A percentile compares a stretch with the other conserved stretches of the same genome.
These are phyloP conservation scores for Aspergillus ochraceoroseus DNA, from an alignment of 2,329 filamentous ascomycete genomes.

Conservation along the genomic window DNA sequence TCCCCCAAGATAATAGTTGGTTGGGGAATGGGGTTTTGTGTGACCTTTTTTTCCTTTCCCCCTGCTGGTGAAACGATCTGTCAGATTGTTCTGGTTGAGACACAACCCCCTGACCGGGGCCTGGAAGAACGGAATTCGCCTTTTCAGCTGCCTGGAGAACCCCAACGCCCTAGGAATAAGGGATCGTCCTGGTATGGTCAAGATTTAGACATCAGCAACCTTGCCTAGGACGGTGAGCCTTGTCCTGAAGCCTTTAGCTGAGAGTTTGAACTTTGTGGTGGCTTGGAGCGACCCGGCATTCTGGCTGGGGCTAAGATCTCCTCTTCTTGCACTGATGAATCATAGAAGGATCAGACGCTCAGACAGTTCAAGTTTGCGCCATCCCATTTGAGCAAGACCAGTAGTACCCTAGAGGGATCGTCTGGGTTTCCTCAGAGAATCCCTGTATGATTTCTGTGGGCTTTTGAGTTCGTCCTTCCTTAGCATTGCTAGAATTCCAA, in stretches of 20 bases:
- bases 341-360: slow-evolving; percentile 16
- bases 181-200: no score
- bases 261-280: slow-evolving; percentile 11
- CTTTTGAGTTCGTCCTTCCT: slow-evolving; percentile 2
- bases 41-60: no score
- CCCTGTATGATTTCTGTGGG: slow-evolving; percentile 2
- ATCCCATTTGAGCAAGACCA: slow-evolving; percentile 3
- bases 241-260: slow-evolving; percentile 4
- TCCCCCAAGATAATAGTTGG: slow-evolving; percentile 3
- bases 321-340: slow-evolving; percentile 19
- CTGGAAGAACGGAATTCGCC: slow-evolving; percentile 13
- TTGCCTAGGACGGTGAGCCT: slow-evolving; percentile 11
- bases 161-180: no score
- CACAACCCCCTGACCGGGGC: slow-evolving; percentile 15
- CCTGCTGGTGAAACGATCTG: slow-evolving; percentile 21
- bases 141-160: no score
- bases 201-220: slow-evolving; percentile 14
- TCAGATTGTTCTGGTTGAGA: slow-evolving; percentile 11
- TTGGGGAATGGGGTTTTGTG: no score
- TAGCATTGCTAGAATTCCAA: slow-evolving; percentile 3
- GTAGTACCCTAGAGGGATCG: neutral
- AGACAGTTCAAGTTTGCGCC: slow-evolving; percentile 3
- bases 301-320: slow-evolving; percentile 23
- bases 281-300: slow-evolving; percentile 21
- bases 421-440: neutral